A percentile compares a stretch with the other conserved stretches of the same genome.
These are phyloP conservation scores for Ophiostoma quercus DNA, from an alignment of 2,329 filamentous ascomycete species.

Conservation along the genomic window DNA sequence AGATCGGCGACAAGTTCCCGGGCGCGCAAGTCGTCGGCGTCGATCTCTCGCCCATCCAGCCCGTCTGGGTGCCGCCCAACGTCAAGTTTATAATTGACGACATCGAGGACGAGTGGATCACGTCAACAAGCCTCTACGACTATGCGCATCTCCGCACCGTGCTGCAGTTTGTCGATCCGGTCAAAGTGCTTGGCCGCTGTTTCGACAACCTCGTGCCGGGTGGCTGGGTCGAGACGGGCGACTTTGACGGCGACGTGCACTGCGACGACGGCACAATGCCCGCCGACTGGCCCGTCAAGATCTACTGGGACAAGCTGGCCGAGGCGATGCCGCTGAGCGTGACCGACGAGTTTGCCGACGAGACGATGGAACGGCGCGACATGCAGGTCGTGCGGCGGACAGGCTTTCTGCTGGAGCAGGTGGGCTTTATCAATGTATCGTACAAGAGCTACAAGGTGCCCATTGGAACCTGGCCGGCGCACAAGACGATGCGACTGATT, in stretches of 20 bases:
- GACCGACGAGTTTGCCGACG: conserved; percentile 28
- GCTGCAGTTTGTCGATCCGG: conserved; percentile 44
- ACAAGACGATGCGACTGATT: conserved; percentile 37
- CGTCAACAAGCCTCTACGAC: conserved; percentile 48
- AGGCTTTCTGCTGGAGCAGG: conserved; percentile 36
- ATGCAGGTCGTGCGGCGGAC: conserved; percentile 29
- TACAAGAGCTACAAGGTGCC: conserved; percentile 41
- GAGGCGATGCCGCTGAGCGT: conserved; percentile 28
- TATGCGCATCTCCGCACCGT: conserved; percentile 49
- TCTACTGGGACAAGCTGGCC: conserved; percentile 31
- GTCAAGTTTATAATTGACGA: conserved; percentile 60
- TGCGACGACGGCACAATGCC: conserved; percentile 45
- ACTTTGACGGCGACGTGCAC: conserved; percentile 41
- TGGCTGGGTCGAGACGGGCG: conserved; percentile 43
- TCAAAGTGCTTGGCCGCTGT: conserved; percentile 34
- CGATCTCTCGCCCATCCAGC: conserved; percentile 45
- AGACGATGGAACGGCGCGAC: conserved; percentile 35
- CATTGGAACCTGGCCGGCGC: conserved; percentile 41
- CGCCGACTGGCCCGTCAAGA: conserved; percentile 36
- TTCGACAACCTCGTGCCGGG: conserved; percentile 40
- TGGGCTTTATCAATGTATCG: conserved; percentile 42
- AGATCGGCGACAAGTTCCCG: conserved; percentile 42
- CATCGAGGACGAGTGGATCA: conserved; percentile 53
- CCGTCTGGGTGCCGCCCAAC: conserved; percentile 51
- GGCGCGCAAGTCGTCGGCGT: conserved; percentile 39